phyloP scores from a whole-genome alignment of 1,284 basidiomycete species.

The Cystobasidium pallidum region DNA sequence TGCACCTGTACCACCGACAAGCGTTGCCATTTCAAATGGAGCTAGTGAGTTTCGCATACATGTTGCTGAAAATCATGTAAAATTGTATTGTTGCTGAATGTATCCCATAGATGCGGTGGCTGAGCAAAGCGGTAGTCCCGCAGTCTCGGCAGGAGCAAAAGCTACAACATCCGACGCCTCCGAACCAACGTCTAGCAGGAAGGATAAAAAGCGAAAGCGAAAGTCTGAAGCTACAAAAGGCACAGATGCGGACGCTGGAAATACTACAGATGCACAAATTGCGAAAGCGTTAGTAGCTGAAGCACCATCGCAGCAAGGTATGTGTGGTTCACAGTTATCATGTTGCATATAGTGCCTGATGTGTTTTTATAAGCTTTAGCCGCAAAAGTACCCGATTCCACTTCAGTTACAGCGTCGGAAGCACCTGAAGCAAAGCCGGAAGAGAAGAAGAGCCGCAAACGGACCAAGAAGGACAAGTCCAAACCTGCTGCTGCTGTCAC shows the following conservation, averaged over 20 bases:
- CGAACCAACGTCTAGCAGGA: neutral
- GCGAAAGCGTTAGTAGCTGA: neutral
- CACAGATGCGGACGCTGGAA: neutral
- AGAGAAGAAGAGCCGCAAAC: slow-evolving; percentile 23
- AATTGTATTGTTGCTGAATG: neutral
- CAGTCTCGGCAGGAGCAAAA: neutral
- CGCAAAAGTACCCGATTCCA: neutral
- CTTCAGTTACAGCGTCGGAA: neutral
- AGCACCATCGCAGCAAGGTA: neutral
- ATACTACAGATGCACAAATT: slow-evolving; percentile 8
- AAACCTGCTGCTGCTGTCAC: neutral
- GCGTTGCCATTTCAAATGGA: slow-evolving; percentile 1
- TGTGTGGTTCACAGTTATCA: neutral
- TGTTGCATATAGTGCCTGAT: neutral
- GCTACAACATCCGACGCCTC: neutral
- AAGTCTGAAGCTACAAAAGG: slow-evolving; percentile 6
- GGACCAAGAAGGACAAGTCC: slow-evolving; percentile 10
- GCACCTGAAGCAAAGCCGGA: slow-evolving; percentile 8
- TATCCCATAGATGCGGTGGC: neutral
- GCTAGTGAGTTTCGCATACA: neutral
- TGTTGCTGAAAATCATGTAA: neutral
- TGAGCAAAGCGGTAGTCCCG: neutral
- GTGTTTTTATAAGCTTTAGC: neutral
- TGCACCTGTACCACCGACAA: slow-evolving; percentile 16
- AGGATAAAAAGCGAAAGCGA: slow-evolving; percentile 29